These are phyloP conservation scores for Monascus purpureus DNA, from an alignment of 495 filamentous ascomycete species.

Conservation along the genomic window DNA sequence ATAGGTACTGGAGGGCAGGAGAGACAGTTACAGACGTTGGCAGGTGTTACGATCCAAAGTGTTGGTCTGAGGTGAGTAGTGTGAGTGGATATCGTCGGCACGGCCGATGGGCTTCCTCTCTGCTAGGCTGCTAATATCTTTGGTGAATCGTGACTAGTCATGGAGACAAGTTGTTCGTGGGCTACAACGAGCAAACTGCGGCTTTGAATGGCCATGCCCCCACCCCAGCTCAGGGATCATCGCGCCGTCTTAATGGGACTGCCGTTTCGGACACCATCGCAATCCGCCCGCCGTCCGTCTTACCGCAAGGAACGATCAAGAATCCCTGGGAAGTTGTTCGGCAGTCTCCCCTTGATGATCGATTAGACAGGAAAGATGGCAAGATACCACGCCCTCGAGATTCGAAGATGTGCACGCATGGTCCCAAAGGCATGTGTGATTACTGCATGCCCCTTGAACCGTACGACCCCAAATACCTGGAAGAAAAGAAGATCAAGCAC, in stretches of 20 bases:
- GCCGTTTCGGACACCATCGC: constrained; percentile 56
- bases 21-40: constrained; percentile 51
- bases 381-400: constrained; percentile 75
- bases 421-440: constrained; percentile 96
- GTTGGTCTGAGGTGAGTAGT: constrained; percentile 53
- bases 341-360: constrained; percentile 75
- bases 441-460: constrained; percentile 98
- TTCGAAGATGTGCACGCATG: constrained; percentile 85
- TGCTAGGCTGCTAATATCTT: no score
- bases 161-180: constrained; percentile 79
- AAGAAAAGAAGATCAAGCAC: constrained; percentile 96
- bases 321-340: constrained; percentile 88
- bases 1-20: constrained; percentile 60
- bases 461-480: constrained; percentile 73
- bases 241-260: constrained; percentile 56
- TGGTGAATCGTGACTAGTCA: constrained; percentile 39
- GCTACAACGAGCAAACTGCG: constrained; percentile 48
- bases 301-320: constrained; percentile 49
- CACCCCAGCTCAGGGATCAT: constrained; percentile 33
- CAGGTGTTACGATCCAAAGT: constrained; percentile 49
- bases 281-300: constrained; percentile 41
- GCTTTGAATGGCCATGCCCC: constrained; percentile 21
- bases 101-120: no score
- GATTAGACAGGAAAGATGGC: constrained; percentile 77
- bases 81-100: no score